Conservation (phyloP, 257 asterid species). For the Lycium ferocissimum region DNA sequence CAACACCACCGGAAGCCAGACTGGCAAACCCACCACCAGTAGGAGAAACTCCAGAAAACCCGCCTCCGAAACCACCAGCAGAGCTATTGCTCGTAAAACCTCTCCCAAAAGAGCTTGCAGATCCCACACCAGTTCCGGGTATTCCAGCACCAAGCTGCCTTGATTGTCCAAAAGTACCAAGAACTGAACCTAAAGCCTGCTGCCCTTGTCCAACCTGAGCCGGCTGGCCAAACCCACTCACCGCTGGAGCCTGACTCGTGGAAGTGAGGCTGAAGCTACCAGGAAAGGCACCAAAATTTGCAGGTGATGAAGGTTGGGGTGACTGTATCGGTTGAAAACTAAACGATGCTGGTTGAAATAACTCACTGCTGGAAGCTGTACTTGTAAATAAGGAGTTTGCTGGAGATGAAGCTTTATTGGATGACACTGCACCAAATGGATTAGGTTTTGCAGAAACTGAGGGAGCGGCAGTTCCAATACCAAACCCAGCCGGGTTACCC, state of each 20-base stretch:
- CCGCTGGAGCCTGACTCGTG: slow-evolving; percentile 57
- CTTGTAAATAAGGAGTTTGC: slow-evolving; percentile 48
- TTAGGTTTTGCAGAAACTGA: slow-evolving; percentile 54
- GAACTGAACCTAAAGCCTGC: slow-evolving; percentile 86
- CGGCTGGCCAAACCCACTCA: slow-evolving; percentile 81
- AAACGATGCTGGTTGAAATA: slow-evolving; percentile 93
- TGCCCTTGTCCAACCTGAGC: slow-evolving; percentile 82
- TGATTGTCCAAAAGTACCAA: slow-evolving; percentile 95
- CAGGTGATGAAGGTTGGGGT: slow-evolving; percentile 53
- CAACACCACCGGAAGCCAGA: slow-evolving; percentile 57
- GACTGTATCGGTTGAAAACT: slow-evolving; percentile 68
- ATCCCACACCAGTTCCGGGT: slow-evolving; percentile 63
- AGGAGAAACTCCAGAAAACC: slow-evolving; percentile 56
- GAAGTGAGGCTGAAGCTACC: slow-evolving; percentile 59
- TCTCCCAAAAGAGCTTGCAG: slow-evolving; percentile 59
- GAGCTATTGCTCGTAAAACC: slow-evolving; percentile 48
- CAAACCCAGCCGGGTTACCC: slow-evolving; percentile 74
- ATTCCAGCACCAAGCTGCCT: slow-evolving; percentile 86
- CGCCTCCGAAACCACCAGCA: slow-evolving; percentile 58
- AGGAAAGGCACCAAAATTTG: slow-evolving; percentile 49
- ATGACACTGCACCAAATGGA: slow-evolving; percentile 68
- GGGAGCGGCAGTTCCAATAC: slow-evolving; percentile 61
- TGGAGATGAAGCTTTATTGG: slow-evolving; percentile 48
- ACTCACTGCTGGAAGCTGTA: slow-evolving; percentile 62
- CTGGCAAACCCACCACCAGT: slow-evolving; percentile 60